These are phyloP conservation scores for Aspergillus eucalypticola DNA, from an alignment of 2,329 filamentous ascomycete genomes.

Conservation along the genomic window DNA sequence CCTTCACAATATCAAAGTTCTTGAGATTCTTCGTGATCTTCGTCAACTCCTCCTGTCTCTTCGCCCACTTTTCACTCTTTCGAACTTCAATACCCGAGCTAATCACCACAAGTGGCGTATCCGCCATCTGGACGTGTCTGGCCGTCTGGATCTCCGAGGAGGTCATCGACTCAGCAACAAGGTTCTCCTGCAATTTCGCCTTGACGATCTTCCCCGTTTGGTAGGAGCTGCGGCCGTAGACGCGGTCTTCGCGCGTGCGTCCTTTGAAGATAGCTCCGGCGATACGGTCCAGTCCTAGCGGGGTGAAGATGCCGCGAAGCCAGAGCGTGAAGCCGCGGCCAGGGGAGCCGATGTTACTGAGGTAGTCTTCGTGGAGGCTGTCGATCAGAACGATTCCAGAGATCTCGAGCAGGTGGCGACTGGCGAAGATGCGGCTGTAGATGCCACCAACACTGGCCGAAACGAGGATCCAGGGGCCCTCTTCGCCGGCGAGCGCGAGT, in stretches of 20 bases:
- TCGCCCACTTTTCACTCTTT: constrained; percentile 71
- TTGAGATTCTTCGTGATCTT: constrained; percentile 75
- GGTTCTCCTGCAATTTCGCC: constrained; percentile 86
- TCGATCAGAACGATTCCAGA: constrained; percentile 83
- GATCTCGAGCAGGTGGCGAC: constrained; percentile 73
- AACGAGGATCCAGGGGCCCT: constrained; percentile 84
- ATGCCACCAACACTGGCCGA: constrained; percentile 85
- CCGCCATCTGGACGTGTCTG: constrained; percentile 72
- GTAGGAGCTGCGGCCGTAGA: constrained; percentile 77
- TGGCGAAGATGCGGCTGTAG: constrained; percentile 87
- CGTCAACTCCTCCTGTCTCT: constrained; percentile 81
- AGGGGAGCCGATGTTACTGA: constrained; percentile 65
- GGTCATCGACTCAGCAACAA: constrained; percentile 82
- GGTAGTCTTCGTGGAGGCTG: constrained; percentile 82
- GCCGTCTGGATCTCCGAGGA: constrained; percentile 79
- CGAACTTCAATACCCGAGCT: constrained; percentile 75
- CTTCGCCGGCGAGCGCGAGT: constrained; percentile 74
- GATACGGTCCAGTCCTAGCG: constrained; percentile 79
- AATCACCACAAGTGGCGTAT: constrained; percentile 75
- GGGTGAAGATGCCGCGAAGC: constrained; percentile 81
- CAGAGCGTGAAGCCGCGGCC: constrained; percentile 80
- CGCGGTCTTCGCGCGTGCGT: constrained; percentile 76
- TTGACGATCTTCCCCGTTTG: constrained; percentile 84
- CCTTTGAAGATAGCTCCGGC: constrained; percentile 79
- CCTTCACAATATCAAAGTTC: constrained; percentile 82